These are phyloP conservation scores for Suillus hirtellus DNA, from an alignment of 768 basidiomycete genomes.

Conservation along the genomic window DNA sequence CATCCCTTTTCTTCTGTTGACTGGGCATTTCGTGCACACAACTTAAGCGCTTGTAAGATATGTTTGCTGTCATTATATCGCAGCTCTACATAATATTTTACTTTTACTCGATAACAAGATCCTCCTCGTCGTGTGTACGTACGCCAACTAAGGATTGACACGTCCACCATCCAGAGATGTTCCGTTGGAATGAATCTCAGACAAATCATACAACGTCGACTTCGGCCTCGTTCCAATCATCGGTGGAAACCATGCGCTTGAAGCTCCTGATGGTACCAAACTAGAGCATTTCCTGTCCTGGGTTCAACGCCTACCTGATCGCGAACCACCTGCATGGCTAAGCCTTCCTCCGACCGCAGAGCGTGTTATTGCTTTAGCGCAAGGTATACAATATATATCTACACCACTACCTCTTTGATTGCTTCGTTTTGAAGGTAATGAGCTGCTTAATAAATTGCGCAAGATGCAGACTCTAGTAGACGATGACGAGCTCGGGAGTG, in stretches of 20 bases:
- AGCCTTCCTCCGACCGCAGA: slow-evolving; percentile 92
- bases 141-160: background rate
- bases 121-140: background rate
- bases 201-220: slow-evolving; percentile 80
- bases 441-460: slow-evolving; percentile 81
- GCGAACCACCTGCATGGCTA: slow-evolving; percentile 93
- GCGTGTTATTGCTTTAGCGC: slow-evolving; percentile 84
- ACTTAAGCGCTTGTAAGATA: background rate
- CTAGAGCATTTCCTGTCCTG: slow-evolving; percentile 88
- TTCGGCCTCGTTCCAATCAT: slow-evolving; percentile 81
- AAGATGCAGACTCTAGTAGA: slow-evolving; percentile 91
- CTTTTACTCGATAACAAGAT: background rate
- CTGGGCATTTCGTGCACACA: background rate
- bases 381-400: slow-evolving; percentile 57
- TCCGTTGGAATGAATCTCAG: slow-evolving; percentile 22
- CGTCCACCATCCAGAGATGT: slow-evolving; percentile 16
- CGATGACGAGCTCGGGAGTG: slow-evolving; percentile 64
- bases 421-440: slow-evolving; percentile 55
- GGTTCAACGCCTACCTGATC: slow-evolving; percentile 87
- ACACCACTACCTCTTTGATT: slow-evolving; percentile 12
- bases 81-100: background rate
- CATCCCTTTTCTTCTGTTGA: too few relatives aligned
- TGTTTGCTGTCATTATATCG: background rate
- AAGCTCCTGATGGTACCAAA: slow-evolving; percentile 89
- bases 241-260: slow-evolving; percentile 55